Evolutionary conservation across 768 basidiomycete genomes (phyloP).

Genomic region (Galerina marginata): DNA sequence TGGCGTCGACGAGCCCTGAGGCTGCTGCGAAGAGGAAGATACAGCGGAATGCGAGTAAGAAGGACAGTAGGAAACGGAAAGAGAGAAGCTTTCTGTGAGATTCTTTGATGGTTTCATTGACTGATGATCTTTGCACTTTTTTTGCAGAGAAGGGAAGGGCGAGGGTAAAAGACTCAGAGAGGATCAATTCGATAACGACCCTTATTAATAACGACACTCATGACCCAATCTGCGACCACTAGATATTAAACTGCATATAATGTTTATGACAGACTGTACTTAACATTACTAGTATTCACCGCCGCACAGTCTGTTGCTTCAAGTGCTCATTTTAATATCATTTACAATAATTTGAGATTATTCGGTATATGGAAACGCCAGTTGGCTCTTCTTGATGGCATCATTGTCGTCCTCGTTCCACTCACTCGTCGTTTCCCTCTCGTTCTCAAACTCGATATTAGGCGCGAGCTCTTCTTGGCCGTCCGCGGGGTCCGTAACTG

Average conservation of each 20-base stretch:
- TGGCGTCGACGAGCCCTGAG: constrained; percentile 76
- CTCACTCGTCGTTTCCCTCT: constrained; percentile 89
- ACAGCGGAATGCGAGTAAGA: constrained; percentile 76
- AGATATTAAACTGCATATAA: no score
- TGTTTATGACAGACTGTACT: no score
- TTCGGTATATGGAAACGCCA: constrained; percentile 71
- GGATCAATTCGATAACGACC: constrained; percentile 25
- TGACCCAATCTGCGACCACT: background rate
- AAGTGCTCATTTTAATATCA: no score
- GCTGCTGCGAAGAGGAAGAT: constrained; percentile 77
- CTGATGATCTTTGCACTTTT: no score
- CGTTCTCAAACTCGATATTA: constrained; percentile 88
- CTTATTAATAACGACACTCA: constrained; percentile 8
- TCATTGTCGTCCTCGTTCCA: constrained; percentile 92
- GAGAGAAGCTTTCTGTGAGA: constrained; percentile 24
- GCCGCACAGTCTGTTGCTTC: no score
- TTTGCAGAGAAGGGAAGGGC: constrained; percentile 54
- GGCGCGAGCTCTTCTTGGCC: constrained; percentile 61
- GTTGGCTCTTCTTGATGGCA: constrained; percentile 65
- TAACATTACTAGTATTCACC: no score
- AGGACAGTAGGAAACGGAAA: constrained; percentile 86
- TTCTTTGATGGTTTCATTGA: background rate
- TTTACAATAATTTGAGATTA: no score
- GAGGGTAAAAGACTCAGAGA: constrained; percentile 51
- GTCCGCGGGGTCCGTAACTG: constrained; percentile 56